Percentiles rank a stretch among this genome's conserved stretches.
phyloP scores from a whole-genome alignment of 805 yeast species.

The Candida vartiovaarae region DNA sequence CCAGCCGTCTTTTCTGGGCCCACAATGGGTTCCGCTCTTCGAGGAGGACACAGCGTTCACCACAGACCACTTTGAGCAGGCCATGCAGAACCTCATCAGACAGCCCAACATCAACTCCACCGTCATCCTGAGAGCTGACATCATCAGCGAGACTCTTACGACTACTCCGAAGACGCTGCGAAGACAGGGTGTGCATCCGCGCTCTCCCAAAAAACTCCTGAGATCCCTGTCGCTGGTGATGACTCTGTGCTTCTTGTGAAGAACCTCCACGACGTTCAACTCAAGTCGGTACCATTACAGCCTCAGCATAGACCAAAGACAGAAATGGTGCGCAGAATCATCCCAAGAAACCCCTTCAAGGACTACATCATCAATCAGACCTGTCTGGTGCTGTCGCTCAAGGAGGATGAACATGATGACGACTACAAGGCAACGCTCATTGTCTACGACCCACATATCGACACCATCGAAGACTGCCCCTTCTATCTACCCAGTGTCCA shows the following conservation, averaged over 20 bases:
- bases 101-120: conserved; percentile 92
- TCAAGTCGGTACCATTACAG: conserved; percentile 26
- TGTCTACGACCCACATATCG: conserved; percentile 73
- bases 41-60: conserved; percentile 41
- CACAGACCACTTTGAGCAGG: conserved; percentile 54
- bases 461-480: conserved; percentile 55
- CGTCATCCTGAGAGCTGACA: conserved; percentile 83
- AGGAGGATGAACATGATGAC: conserved; percentile 17
- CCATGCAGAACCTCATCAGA: conserved; percentile 71
- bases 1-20: conserved; percentile 42
- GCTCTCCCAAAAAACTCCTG: conserved; percentile 25
- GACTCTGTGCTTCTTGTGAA: conserved; percentile 23
- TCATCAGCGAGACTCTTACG: conserved; percentile 47
- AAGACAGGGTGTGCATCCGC: conserved; percentile 18
- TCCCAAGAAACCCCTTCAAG: conserved; percentile 88
- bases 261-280: conserved; percentile 35
- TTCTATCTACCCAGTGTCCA: conserved; percentile 83
- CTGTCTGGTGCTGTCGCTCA: conserved; percentile 45
- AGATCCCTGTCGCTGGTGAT: conserved; percentile 22
- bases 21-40: conserved; percentile 57
- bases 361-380: conserved; percentile 83
- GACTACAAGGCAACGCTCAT: conserved; percentile 42
- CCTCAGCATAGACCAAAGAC: conserved; percentile 29
- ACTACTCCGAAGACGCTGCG: conserved; percentile 23
- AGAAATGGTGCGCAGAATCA: conserved; percentile 70